phyloP scores from a whole-genome alignment of 345 rosid species.

The Dipteronia sinensis region DNA sequence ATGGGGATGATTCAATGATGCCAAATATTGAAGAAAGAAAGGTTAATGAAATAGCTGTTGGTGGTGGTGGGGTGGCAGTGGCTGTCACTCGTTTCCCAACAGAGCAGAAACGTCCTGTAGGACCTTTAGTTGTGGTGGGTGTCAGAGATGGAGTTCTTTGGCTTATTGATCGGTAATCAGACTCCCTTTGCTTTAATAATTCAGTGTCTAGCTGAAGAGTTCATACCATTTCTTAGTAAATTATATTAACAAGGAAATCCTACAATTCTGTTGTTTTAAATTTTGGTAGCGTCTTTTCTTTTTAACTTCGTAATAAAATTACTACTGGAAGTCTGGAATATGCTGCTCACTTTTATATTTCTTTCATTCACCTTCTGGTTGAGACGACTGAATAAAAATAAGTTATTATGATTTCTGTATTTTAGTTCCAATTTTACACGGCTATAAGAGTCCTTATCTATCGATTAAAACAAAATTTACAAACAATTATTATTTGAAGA shows the following conservation, averaged over 20 bases:
- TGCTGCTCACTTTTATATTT: background rate
- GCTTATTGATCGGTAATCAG: slow-evolving; percentile 88
- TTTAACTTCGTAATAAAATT: background rate
- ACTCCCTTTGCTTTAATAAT: background rate
- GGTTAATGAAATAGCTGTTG: slow-evolving; percentile 90
- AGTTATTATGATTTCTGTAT: too few species aligned
- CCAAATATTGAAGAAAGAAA: slow-evolving; percentile 72
- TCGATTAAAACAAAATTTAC: background rate
- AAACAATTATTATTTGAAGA: background rate
- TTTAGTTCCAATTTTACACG: background rate
- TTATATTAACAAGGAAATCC: background rate
- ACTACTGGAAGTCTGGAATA: background rate
- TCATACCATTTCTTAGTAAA: background rate
- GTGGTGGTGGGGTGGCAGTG: slow-evolving; percentile 98
- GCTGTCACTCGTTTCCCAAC: slow-evolving; percentile 96
- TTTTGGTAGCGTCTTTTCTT: background rate
- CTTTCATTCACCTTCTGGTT: background rate
- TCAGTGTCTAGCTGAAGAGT: background rate
- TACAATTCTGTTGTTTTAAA: background rate
- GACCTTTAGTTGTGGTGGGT: slow-evolving; percentile 93
- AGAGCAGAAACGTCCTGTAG: slow-evolving; percentile 95
- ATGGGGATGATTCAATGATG: slow-evolving; percentile 63
- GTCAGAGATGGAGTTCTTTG: slow-evolving; percentile 99
- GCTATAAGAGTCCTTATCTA: background rate
- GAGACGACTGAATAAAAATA: too few species aligned